Conservation (phyloP, 1,139 yeast species). For the Kurtzmaniella quercitrusa region DNA sequence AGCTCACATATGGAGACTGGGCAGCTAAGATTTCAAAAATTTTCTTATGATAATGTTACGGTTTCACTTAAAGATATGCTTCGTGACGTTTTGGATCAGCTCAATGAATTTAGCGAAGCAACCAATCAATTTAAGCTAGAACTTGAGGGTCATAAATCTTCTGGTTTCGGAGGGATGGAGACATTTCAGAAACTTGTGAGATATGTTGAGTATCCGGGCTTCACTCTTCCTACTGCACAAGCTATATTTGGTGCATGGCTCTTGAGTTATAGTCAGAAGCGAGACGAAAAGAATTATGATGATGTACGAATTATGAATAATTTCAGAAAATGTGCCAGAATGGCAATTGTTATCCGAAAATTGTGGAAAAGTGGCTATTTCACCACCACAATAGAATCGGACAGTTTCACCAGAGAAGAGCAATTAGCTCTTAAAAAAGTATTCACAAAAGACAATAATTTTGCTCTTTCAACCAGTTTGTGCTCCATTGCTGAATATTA, state of each 20-base stretch:
- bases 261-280: constrained; percentile 12
- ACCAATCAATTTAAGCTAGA: constrained; percentile 4
- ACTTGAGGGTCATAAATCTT: background rate
- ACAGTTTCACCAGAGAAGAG: constrained; percentile 7
- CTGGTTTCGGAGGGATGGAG: constrained; percentile 8
- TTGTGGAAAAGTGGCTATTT: constrained; percentile 11
- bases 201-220: constrained; percentile 14
- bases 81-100: constrained; percentile 1
- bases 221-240: constrained; percentile 21
- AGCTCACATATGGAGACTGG: constrained; percentile 10
- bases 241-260: constrained; percentile 24
- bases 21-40: constrained; percentile 1
- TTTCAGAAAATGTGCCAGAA: constrained; percentile 18
- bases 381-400: constrained; percentile 4
- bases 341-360: constrained; percentile 13
- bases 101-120: constrained; percentile 7
- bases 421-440: constrained; percentile 11
- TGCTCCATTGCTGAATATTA: constrained; percentile 19
- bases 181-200: constrained; percentile 15
- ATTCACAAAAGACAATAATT: constrained; percentile 17
- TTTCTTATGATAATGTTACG: background rate
- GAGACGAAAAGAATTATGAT: constrained; percentile 13
- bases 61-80: background rate
- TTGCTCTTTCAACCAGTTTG: constrained; percentile 16
- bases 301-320: constrained; percentile 15